Percentiles rank a stretch among this genome's conserved stretches.
Conservation (phyloP, 2,329 filamentous ascomycete species). For the Trichoderma pleuroti region DNA sequence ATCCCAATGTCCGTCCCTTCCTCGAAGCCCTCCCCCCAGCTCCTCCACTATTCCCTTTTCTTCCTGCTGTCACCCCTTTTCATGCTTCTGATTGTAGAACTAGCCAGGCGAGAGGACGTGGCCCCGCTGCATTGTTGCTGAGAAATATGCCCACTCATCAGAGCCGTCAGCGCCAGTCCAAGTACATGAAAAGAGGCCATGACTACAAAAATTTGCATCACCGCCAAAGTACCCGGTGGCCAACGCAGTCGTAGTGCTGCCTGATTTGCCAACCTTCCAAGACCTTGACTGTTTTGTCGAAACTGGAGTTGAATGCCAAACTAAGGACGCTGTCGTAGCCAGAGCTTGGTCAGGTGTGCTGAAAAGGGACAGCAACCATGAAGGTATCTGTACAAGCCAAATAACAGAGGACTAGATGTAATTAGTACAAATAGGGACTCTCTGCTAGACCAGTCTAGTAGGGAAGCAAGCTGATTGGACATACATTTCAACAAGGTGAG, state of each 20-base stretch:
- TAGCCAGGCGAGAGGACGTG: background rate
- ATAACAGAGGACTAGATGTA: background rate
- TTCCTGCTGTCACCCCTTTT: background rate
- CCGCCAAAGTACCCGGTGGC: conserved; percentile 54
- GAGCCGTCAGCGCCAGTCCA: conserved; percentile 32
- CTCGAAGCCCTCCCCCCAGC: too few relatives aligned
- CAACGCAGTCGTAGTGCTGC: conserved; percentile 40
- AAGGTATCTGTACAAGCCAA: background rate
- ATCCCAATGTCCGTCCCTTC: background rate
- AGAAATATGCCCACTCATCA: conserved; percentile 59
- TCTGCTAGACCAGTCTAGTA: background rate
- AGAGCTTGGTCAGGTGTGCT: conserved; percentile 35
- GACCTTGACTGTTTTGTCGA: conserved; percentile 58
- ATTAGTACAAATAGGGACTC: background rate
- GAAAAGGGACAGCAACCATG: background rate
- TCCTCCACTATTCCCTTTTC: background rate
- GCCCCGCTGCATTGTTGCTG: conserved; percentile 57
- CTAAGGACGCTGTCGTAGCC: conserved; percentile 48
- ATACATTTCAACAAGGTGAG: background rate
- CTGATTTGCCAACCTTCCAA: conserved; percentile 46
- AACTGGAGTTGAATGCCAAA: conserved; percentile 57
- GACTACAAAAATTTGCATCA: conserved; percentile 64
- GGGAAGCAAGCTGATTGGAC: background rate
- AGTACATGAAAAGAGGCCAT: conserved; percentile 41
- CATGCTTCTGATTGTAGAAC: background rate